These are phyloP conservation scores for Salix arbutifolia DNA, from an alignment of 345 rosid genomes.

Conservation along the genomic window DNA sequence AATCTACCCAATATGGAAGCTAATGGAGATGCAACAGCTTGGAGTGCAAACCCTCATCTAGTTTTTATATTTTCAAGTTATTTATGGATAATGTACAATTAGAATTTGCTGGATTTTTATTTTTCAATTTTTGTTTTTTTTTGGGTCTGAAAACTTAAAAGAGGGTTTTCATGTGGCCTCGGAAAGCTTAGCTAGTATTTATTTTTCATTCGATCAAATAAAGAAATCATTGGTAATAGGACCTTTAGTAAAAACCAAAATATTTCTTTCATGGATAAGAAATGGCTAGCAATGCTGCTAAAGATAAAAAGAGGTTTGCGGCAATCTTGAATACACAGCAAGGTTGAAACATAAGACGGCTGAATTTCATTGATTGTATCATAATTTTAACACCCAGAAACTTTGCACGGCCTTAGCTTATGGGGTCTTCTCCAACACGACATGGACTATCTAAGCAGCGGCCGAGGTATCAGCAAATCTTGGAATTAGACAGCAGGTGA, in stretches of 20 bases:
- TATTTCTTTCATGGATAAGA: not conserved
- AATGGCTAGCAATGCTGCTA: too few relatives aligned
- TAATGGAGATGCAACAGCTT: conserved; percentile 64
- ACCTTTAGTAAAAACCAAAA: not conserved
- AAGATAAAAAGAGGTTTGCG: too few relatives aligned
- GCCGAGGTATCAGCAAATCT: too few relatives aligned
- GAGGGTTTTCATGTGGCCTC: conserved; percentile 17
- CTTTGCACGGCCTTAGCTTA: too few relatives aligned
- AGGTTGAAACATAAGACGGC: too few relatives aligned
- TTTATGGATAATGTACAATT: not conserved
- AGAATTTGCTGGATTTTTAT: not conserved
- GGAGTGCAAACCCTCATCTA: conserved; percentile 80
- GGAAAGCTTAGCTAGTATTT: conserved; percentile 6
- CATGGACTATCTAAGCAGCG: too few relatives aligned
- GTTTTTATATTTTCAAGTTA: not conserved
- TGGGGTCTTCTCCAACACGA: too few relatives aligned
- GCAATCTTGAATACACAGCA: too few relatives aligned
- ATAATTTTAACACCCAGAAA: too few relatives aligned
- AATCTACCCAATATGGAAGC: conserved; percentile 82
- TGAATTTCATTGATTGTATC: too few relatives aligned
- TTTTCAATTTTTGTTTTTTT: not conserved
- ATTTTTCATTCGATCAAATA: conserved; percentile 1
- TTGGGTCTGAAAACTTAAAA: not conserved
- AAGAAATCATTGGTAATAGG: not conserved
- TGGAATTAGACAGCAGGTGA: too few relatives aligned